Evolutionary conservation across 495 filamentous ascomycete genomes (phyloP).

Genomic region (Achaetomiella virescens): DNA sequence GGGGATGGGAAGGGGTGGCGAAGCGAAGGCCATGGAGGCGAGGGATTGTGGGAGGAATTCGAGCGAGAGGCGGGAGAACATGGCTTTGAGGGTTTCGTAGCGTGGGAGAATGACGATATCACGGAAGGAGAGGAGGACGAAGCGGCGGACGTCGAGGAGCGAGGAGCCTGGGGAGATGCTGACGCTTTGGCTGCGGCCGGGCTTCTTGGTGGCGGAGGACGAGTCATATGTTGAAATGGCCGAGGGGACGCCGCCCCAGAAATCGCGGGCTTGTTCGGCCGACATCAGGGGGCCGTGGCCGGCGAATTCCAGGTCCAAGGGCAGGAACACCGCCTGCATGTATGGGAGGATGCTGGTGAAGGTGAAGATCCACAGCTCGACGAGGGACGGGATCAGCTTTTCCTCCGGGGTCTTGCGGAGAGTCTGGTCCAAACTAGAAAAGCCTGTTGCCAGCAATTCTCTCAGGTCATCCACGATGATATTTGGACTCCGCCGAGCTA

Average conservation of each 20-base stretch:
- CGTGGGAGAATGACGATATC: constrained; percentile 81
- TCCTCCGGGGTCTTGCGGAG: constrained; percentile 73
- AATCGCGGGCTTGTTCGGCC: constrained; percentile 69
- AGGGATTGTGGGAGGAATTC: constrained; percentile 68
- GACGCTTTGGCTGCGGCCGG: constrained; percentile 22
- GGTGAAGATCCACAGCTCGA: constrained; percentile 88
- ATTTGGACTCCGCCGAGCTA: constrained; percentile 59
- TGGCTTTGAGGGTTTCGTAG: constrained; percentile 76
- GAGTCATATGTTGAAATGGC: constrained; percentile 5
- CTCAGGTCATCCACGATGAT: constrained; percentile 72
- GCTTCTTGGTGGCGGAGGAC: neutral
- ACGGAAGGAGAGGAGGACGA: constrained; percentile 85
- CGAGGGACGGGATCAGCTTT: constrained; percentile 72
- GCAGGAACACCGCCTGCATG: constrained; percentile 92
- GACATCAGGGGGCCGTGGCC: constrained; percentile 74
- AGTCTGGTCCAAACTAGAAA: constrained; percentile 76
- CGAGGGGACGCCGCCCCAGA: constrained; percentile 64
- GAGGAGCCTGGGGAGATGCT: constrained; percentile 33
- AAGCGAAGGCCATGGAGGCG: constrained; percentile 39
- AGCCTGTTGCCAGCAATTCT: constrained; percentile 75
- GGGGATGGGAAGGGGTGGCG: constrained; percentile 31
- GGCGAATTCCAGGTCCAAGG: constrained; percentile 88
- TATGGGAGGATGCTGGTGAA: constrained; percentile 89
- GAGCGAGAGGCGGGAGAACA: constrained; percentile 84
- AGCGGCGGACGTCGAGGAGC: constrained; percentile 76